Percentiles rank a stretch among this genome's conserved stretches.
Conservation (phyloP, 164 flowering plant species). For the Macadamia tetraphylla region DNA sequence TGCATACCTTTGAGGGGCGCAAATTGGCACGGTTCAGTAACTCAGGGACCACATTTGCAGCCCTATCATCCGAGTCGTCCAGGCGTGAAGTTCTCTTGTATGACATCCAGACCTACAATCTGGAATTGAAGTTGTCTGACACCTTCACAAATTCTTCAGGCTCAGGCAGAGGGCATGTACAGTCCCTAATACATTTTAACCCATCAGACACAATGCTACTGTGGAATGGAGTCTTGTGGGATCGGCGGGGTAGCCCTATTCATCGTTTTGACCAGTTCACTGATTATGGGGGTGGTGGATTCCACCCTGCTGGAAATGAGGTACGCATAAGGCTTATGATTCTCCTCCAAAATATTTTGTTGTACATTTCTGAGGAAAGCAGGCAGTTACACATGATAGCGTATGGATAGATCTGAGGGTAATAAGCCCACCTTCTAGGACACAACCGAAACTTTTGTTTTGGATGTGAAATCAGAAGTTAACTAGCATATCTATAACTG, state of each 20-base stretch:
- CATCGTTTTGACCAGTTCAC: constrained; percentile 89
- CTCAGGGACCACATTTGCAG: constrained; percentile 67
- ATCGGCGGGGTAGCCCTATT: constrained; percentile 58
- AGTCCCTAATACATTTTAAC: constrained; percentile 72
- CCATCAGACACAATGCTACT: constrained; percentile 83
- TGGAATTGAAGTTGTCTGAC: constrained; percentile 59
- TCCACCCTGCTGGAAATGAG: constrained; percentile 99
- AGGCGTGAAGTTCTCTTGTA: constrained; percentile 70
- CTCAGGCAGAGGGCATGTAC: constrained; percentile 49
- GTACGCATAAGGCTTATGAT: constrained; percentile 28
- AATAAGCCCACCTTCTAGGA: too few relatives aligned
- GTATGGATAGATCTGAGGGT: too few relatives aligned
- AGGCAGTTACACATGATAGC: too few relatives aligned
- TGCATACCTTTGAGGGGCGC: constrained; percentile 72
- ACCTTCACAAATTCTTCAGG: constrained; percentile 36
- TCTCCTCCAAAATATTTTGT: background rate
- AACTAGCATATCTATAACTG: too few relatives aligned
- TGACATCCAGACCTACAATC: constrained; percentile 64
- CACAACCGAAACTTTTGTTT: too few relatives aligned
- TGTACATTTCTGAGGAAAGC: too few relatives aligned
- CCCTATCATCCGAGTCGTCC: constrained; percentile 55
- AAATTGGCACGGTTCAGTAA: constrained; percentile 84
- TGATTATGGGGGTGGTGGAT: constrained; percentile 97
- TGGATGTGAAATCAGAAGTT: too few relatives aligned
- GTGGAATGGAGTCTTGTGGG: constrained; percentile 97